Percentiles rank a stretch among this genome's conserved stretches.
Conservation (phyloP, 352 stramenopile genomes). For the Pythium myriotylum region DNA sequence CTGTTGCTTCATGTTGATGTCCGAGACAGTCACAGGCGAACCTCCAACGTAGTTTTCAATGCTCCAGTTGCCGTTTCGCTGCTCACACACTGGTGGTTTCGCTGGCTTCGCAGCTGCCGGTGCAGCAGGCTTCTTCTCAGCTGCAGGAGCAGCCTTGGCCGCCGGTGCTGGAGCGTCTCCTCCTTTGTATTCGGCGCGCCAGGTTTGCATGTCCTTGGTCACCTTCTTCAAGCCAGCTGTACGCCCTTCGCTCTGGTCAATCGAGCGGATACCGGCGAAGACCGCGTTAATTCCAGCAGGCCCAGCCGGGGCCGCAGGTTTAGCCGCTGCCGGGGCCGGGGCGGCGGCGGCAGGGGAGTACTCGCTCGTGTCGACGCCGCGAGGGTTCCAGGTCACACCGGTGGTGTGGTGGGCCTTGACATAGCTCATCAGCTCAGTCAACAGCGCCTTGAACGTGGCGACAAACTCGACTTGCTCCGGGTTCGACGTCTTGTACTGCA, state of each 20-base stretch:
- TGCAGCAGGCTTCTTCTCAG: conserved; percentile 19
- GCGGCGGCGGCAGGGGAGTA: conserved; percentile 46
- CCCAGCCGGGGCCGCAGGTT: conserved; percentile 35
- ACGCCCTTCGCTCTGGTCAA: conserved; percentile 90
- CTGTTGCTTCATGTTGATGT: conserved; percentile 95
- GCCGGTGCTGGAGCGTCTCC: conserved; percentile 30
- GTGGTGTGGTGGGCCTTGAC: conserved; percentile 96
- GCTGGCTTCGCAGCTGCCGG: conserved; percentile 41
- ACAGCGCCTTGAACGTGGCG: conserved; percentile 91
- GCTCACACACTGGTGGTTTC: conserved; percentile 72
- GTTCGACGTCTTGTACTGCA: conserved; percentile 94
- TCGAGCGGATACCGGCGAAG: conserved; percentile 87
- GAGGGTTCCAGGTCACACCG: conserved; percentile 94
- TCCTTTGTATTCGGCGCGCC: conserved; percentile 93
- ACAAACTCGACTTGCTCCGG: conserved; percentile 94
- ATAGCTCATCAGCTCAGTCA: conserved; percentile 92
- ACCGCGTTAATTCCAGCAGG: conserved; percentile 76
- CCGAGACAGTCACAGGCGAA: conserved; percentile 86
- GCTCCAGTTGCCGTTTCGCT: conserved; percentile 96
- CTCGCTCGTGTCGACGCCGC: conserved; percentile 52
- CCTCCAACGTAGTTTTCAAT: conserved; percentile 94
- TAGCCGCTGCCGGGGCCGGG: conserved; percentile 34
- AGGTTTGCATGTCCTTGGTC: conserved; percentile 98
- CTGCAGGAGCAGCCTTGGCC: conserved; percentile 23
- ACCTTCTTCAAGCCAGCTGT: conserved; percentile 95